Evolutionary conservation across 805 yeast species (phyloP), one percentile per base, ranked within the genome.

Genomic region (Lipomyces spencermartinsiae): DNA sequence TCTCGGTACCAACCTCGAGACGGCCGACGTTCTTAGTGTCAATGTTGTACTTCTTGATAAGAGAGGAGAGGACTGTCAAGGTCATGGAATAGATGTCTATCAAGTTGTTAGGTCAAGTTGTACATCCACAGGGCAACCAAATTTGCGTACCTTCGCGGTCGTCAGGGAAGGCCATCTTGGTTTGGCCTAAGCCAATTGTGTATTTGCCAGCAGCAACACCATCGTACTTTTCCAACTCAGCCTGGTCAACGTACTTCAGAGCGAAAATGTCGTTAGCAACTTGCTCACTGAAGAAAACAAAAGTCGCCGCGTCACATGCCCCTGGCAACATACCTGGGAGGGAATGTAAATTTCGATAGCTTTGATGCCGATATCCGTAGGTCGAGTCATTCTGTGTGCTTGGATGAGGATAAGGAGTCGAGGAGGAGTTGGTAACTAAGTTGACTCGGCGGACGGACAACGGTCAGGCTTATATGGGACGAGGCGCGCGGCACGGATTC

Each of bases 151-250:
- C 75, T 82, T 95, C 98, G 80, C 97, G 89, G 82, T 95, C 99
- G 79, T 94, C 90, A 73, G 95, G 98, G 76, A 92, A 95, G 22
- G 97, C 87, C 99, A 95, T 95, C 81, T 93, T 92, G 76, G 97
- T 94, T 84, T 95, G 99, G 73, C 99, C 99, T 69, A 95, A 85
- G 61, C 99, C 99, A 80, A 95, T 94, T 78, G 99, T 95, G 85
- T 93, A 95, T 80, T 95, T 95, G 69, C 99, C 99, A 64, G 90
- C 83, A 29, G 98, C 86, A 70, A 94, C 93, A 66, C 90, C 91
- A 78, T 93, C 97, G 75, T 82, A 87, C 72, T 84, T 82, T 80
- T 95, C 99, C 73, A 95, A 83, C 65, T 92, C 98, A 60, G 88
- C 82, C 83, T 95, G 98, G 83, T 86, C 89, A 70, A 95, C 98